Conservation (phyloP, 192 early-diverging fungal genomes). For the Chytriomyces sp. region DNA sequence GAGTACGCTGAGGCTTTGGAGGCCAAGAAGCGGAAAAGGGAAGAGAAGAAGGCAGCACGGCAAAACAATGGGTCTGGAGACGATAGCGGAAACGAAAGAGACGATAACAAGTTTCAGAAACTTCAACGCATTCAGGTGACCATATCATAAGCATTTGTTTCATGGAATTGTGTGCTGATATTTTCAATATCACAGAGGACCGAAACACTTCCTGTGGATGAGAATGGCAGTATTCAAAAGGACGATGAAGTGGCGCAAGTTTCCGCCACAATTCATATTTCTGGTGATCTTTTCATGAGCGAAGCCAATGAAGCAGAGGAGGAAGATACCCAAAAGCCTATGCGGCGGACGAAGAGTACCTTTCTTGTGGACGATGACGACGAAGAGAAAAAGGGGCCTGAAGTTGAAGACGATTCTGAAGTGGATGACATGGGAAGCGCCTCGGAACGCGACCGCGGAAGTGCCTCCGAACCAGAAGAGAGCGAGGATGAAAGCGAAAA, state of each 20-base stretch:
- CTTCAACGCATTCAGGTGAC: not conserved
- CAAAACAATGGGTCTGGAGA: not conserved
- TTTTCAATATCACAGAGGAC: not conserved
- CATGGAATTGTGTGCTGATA: not conserved
- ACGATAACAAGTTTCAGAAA: not conserved
- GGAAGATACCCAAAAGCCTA: not conserved
- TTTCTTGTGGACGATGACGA: constrained; percentile 10
- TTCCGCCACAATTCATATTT: not conserved
- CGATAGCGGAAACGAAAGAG: not conserved
- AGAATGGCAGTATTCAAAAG: not conserved
- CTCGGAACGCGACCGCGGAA: not conserved
- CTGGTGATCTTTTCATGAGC: too few relatives aligned
- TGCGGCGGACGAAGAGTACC: not conserved
- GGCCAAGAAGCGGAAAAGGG: constrained; percentile 10
- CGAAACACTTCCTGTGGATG: not conserved
- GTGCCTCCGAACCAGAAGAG: not conserved
- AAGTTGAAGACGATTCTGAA: constrained; percentile 6
- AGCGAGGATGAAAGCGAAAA: constrained; percentile 6
- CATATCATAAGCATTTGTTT: not conserved
- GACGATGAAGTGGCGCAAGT: not conserved
- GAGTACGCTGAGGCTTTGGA: constrained; percentile 28
- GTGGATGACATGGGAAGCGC: not conserved
- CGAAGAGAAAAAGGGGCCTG: not conserved
- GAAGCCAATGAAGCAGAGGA: constrained; percentile 1
- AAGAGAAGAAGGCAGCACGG: constrained; percentile 1